These are phyloP conservation scores for Fraxinus paxiana DNA, from an alignment of 305 asterid genomes.

Conservation along the genomic window DNA sequence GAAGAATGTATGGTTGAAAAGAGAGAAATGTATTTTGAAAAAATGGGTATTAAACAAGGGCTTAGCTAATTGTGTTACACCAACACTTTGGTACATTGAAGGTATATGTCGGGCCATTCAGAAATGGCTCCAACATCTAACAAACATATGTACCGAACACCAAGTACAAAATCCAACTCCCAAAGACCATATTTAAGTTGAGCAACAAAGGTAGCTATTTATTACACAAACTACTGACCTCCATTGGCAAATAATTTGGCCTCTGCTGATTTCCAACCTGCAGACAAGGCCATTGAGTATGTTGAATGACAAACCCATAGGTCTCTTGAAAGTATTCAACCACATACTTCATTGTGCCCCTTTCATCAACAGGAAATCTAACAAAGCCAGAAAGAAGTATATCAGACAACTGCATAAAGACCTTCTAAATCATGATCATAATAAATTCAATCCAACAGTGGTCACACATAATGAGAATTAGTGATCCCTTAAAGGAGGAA, in stretches of 20 bases:
- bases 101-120: neutral
- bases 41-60: neutral
- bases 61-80: neutral
- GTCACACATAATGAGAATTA: neutral
- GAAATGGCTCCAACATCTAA: neutral
- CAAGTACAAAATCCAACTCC: neutral
- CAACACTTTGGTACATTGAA: neutral
- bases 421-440: neutral
- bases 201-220: neutral
- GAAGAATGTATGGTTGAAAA: neutral
- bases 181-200: neutral
- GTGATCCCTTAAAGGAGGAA: neutral
- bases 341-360: conserved; percentile 55
- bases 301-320: conserved; percentile 53
- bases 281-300: conserved; percentile 59
- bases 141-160: neutral
- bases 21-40: neutral
- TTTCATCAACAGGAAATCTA: conserved; percentile 68
- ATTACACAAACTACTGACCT: conserved; percentile 47
- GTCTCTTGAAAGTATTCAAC: conserved; percentile 55
- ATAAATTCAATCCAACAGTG: neutral
- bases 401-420: conserved; percentile 9
- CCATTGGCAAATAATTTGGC: conserved; percentile 82
- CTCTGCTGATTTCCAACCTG: conserved; percentile 60
- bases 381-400: conserved; percentile 8